Base-by-base conservation (phyloP, 2,329 filamentous ascomycete species). In the Botrytis fabae region DNA sequence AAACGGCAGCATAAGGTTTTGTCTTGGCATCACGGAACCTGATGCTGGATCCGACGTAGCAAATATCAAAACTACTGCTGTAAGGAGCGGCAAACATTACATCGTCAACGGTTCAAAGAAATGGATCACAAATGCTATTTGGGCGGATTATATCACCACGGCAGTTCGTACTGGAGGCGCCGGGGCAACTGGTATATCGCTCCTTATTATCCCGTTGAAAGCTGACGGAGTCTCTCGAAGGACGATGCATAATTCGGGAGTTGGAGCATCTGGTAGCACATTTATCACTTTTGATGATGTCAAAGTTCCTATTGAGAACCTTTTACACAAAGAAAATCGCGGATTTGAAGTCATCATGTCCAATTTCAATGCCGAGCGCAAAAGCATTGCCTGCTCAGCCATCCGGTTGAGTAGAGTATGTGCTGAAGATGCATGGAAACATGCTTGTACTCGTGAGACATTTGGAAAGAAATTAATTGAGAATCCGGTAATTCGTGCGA, bases 71-170 rank as follows among this genome's bases (percentile, higher is more conserved):
- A 91, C 90, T 4, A 91, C 87, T 0, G 90, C 90, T 0, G 79
- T 81, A 54, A 83, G 82, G 40, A 83, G 86, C 54, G 86, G 85
- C 0, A 82, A 84, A 48, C 79, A 83, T 66, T 92, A 91, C 76
- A 78, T 90, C 51, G 88, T 92, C n/a, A 91, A 90, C 73, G 90
- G 90, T 0, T 85, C 86, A 69, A 92, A 92, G 83, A 91, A 91
- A 79, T 91, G 89, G 89, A 91, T 92, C 76, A 91, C 90, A 1
- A 89, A 88, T 64, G 87, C 84, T 22, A 85, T 88, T 1, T 89
- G 85, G 84, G 87, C 89, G 20, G 85, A 89, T 66, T 89, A 89
- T 78, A 86, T 87, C 80, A 90, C 89, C 0, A 88, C 89, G 20
- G 90, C 89, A 2, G 88, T 90, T 8, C 84, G 89, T 10, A 91